A percentile compares a stretch with the other conserved stretches of the same genome.
Evolutionary conservation across 2,329 filamentous ascomycete species (phyloP).

Genomic region (Cordyceps farinosa): DNA sequence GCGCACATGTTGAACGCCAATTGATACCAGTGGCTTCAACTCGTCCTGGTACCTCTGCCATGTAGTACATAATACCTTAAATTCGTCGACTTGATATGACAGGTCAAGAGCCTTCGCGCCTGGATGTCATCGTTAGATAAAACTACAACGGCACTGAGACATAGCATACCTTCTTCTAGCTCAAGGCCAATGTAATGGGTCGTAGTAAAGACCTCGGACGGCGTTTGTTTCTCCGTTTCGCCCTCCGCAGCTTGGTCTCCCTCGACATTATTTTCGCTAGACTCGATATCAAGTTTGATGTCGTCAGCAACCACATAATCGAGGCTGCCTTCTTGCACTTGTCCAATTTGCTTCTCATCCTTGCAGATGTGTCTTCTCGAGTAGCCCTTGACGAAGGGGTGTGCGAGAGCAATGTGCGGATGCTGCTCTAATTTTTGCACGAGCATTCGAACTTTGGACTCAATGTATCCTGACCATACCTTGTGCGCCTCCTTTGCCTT

Average conservation of each 20-base stretch:
- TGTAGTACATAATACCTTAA: slow-evolving; percentile 74
- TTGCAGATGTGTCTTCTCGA: slow-evolving; percentile 74
- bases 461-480: slow-evolving; percentile 85
- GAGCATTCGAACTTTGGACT: slow-evolving; percentile 86
- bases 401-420: slow-evolving; percentile 74
- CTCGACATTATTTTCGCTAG: slow-evolving; percentile 37
- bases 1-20: slow-evolving; percentile 79
- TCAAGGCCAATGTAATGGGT: slow-evolving; percentile 94
- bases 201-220: slow-evolving; percentile 69
- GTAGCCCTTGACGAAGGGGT: slow-evolving; percentile 91
- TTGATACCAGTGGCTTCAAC: slow-evolving; percentile 57
- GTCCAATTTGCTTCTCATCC: slow-evolving; percentile 46
- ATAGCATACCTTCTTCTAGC: slow-evolving; percentile 63
- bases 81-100: slow-evolving; percentile 77
- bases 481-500: slow-evolving; percentile 80
- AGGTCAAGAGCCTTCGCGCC: slow-evolving; percentile 71
- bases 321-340: slow-evolving; percentile 53
- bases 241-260: slow-evolving; percentile 47
- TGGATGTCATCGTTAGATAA: slow-evolving; percentile 26
- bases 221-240: slow-evolving; percentile 36
- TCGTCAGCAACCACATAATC: slow-evolving; percentile 41
- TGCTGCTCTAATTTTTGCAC: slow-evolving; percentile 81
- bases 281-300: slow-evolving; percentile 26
- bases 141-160: neutral
- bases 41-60: slow-evolving; percentile 73